phyloP scores from a whole-genome alignment of 495 filamentous ascomycete species.

The Penicillium ucsense region DNA sequence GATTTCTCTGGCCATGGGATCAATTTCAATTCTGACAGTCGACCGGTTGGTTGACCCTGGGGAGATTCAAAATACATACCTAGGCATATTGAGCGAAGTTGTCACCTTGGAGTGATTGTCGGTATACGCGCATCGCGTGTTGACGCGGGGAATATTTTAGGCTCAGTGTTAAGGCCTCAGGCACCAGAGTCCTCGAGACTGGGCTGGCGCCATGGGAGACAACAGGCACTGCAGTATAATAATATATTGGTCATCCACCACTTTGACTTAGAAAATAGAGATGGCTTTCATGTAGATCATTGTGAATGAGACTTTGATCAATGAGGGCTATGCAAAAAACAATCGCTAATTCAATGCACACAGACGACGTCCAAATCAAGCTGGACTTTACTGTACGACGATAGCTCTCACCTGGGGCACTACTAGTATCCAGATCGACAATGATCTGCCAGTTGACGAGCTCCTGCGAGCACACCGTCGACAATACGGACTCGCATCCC shows the following conservation, averaged over 20 bases:
- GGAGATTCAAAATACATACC: constrained; percentile 16
- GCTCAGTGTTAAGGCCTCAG: constrained; percentile 18
- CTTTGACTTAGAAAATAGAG: too few species aligned
- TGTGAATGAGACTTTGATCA: too few species aligned
- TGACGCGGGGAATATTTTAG: constrained; percentile 26
- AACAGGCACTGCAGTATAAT: too few species aligned
- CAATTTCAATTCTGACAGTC: neutral
- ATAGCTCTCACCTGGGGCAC: neutral
- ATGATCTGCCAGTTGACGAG: constrained; percentile 49
- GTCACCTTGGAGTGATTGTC: constrained; percentile 18
- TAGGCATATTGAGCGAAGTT: constrained; percentile 29
- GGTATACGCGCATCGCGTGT: constrained; percentile 31
- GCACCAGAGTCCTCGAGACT: constrained; percentile 15
- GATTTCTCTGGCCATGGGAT: constrained; percentile 67
- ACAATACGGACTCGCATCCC: constrained; percentile 59
- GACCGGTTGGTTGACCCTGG: neutral
- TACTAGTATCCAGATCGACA: constrained; percentile 29
- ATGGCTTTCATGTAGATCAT: too few species aligned
- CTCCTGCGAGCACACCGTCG: constrained; percentile 76
- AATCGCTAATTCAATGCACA: too few species aligned
- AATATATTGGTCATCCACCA: too few species aligned
- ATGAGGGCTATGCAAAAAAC: too few species aligned
- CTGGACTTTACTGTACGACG: neutral
- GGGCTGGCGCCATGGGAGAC: neutral
- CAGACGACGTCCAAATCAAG: too few species aligned